Evolutionary conservation across 331 rosid species (phyloP).

Genomic region (Quercus tomentella): DNA sequence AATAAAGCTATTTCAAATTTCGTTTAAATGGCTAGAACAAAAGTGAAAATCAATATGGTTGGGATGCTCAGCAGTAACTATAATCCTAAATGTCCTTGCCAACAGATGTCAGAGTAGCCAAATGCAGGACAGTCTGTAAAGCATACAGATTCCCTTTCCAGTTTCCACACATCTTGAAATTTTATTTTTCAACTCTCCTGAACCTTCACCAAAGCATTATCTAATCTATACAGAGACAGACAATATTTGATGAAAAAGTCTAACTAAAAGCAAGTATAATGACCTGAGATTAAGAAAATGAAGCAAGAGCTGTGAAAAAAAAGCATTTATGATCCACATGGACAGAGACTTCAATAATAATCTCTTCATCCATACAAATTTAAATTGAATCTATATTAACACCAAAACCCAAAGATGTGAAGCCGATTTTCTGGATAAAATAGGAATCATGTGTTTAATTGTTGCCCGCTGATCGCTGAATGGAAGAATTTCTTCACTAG

Average conservation of each 20-base stretch:
- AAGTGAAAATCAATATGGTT: constrained; percentile 4
- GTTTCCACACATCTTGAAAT: neutral
- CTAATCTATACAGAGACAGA: neutral
- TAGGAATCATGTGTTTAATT: neutral
- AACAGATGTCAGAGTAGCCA: neutral
- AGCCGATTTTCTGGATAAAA: neutral
- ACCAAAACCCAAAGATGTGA: neutral
- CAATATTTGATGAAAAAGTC: neutral
- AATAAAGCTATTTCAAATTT: constrained; percentile 8
- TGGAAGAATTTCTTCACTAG: neutral
- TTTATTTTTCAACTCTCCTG: neutral
- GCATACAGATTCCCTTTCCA: neutral
- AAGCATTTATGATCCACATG: neutral
- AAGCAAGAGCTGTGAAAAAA: neutral
- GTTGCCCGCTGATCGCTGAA: neutral
- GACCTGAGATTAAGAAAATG: neutral
- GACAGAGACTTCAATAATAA: neutral
- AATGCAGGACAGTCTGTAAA: neutral
- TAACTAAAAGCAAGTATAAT: neutral
- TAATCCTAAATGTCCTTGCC: neutral
- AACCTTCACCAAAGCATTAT: neutral
- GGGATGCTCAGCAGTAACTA: constrained; percentile 1
- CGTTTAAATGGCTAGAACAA: constrained; percentile 4
- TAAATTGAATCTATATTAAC: neutral
- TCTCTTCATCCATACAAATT: neutral